Evolutionary conservation across 2,329 filamentous ascomycete genomes (phyloP), one percentile per base, ranked within the genome.

Genomic region (Paraphaeosphaeria sporulosa): DNA sequence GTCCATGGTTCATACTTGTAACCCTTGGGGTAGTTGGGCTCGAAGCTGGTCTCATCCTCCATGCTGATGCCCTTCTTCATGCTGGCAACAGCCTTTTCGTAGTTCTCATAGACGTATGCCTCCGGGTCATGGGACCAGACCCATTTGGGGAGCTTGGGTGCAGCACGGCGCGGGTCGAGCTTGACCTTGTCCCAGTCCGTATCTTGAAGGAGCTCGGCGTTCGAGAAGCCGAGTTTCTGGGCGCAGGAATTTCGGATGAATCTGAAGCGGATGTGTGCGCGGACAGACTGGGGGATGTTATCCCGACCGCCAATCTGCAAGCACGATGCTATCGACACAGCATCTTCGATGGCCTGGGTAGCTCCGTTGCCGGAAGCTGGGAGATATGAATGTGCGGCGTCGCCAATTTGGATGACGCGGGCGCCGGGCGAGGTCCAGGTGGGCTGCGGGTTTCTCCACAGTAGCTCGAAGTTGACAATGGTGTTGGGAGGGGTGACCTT

Each of bases 121-220:
- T 82, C 80, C 1, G 80, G 80, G 59, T 82, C 80, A 62, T 82
- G 80, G 34, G 66, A 70, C 76, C 77, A 82, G 3, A 83, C 78
- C 81, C 81, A 83, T 61, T 78, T 79, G 3, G 81, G 81, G 2
- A 79, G 75, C 65, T 81, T 80, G 38, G 80, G 79, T 19, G 79
- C 77, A 15, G 79, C 80, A 8, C 76, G 72, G 42, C 78, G 75
- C 0, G 80, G 80, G 62, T 82, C 78, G 1, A 81, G 70, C 67
- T 81, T 79, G 59, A 83, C 80, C 61, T 82, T 82, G 58, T 79
- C 75, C 81, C 81, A 83, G 65, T 83, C 79, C 12, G 81, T 83
- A 58, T 81, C 78, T 67, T 83, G 80, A 1, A 82, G 75, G 9
- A 82, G 76, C 67, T 82, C 80, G 27, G 80, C 72, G 67, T 83